Evolutionary conservation across 805 yeast species (phyloP).

Genomic region (Phaffomyces thermotolerans): DNA sequence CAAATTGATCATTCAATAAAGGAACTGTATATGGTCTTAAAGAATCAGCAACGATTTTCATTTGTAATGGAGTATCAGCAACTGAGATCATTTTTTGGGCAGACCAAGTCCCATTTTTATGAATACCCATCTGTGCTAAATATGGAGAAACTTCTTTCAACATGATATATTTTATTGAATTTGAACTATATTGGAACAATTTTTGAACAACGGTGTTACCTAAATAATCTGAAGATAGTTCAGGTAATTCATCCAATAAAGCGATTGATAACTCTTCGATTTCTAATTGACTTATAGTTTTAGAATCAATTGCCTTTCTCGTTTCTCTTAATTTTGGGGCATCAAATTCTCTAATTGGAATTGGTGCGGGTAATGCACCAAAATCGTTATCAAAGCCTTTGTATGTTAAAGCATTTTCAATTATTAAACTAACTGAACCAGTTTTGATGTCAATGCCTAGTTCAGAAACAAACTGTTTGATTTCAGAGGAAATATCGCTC

Average conservation of each 20-base stretch:
- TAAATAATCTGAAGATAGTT: conserved; percentile 82
- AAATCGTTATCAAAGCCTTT: conserved; percentile 45
- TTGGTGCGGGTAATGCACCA: conserved; percentile 75
- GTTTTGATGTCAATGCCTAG: conserved; percentile 27
- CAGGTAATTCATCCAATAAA: conserved; percentile 85
- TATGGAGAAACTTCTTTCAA: conserved; percentile 69
- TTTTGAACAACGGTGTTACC: conserved; percentile 96
- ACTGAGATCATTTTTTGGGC: conserved; percentile 89
- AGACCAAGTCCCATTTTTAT: conserved; percentile 99
- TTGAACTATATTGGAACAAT: conserved; percentile 64
- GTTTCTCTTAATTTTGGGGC: conserved; percentile 84
- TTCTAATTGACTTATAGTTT: conserved; percentile 47
- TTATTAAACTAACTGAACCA: conserved; percentile 34
- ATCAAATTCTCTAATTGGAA: conserved; percentile 65
- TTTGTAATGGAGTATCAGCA: conserved; percentile 56
- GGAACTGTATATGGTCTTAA: conserved; percentile 78
- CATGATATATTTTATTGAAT: conserved; percentile 72
- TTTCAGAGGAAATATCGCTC: conserved; percentile 22
- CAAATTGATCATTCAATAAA: conserved; percentile 89
- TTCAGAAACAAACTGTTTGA: conserved; percentile 23
- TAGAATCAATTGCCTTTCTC: conserved; percentile 62
- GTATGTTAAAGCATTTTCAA: conserved; percentile 38
- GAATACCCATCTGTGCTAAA: conserved; percentile 87
- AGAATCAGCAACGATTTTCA: conserved; percentile 56
- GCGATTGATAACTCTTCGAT: conserved; percentile 77